Percentiles rank a stretch among this genome's conserved stretches.
Conservation (phyloP, 176 grass and related monocot species). For the Raddia guianensis region DNA sequence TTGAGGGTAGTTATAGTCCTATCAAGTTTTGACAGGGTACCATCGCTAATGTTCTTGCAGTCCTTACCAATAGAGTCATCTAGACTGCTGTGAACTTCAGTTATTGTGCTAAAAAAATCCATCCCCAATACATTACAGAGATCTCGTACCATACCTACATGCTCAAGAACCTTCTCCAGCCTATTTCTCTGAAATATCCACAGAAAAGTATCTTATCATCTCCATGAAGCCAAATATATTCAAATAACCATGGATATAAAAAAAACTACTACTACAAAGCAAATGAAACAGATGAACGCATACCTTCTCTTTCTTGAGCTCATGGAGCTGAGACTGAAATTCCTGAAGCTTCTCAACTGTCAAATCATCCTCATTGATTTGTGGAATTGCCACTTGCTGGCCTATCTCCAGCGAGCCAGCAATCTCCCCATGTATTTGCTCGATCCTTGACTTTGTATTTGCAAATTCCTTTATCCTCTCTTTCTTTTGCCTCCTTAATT, state of each 20-base stretch:
- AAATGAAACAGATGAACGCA: conserved; percentile 27
- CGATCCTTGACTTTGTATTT: conserved; percentile 51
- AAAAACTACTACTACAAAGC: not conserved
- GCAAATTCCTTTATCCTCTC: conserved; percentile 66
- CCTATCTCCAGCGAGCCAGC: conserved; percentile 52
- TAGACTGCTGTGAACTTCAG: conserved; percentile 57
- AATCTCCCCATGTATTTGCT: conserved; percentile 69
- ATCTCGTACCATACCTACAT: conserved; percentile 55
- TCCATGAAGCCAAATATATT: conserved; percentile 4
- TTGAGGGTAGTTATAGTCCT: conserved; percentile 60
- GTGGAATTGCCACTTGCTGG: conserved; percentile 50
- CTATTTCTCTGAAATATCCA: conserved; percentile 57
- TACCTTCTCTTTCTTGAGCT: conserved; percentile 89
- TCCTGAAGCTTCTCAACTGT: conserved; percentile 65
- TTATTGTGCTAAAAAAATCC: conserved; percentile 55
- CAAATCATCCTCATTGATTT: conserved; percentile 76
- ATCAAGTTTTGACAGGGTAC: conserved; percentile 72
- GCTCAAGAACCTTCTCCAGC: conserved; percentile 54
- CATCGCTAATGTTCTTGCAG: conserved; percentile 67
- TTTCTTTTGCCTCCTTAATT: conserved; percentile 61
- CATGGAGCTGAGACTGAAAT: conserved; percentile 65
- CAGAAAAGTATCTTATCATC: not conserved
- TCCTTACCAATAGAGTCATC: conserved; percentile 64
- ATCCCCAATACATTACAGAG: conserved; percentile 57
- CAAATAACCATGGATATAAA: not conserved